Percentiles rank a stretch among this genome's conserved stretches.
Conservation (phyloP, 2,329 filamentous ascomycete genomes). For the Fusarium duplospermum region DNA sequence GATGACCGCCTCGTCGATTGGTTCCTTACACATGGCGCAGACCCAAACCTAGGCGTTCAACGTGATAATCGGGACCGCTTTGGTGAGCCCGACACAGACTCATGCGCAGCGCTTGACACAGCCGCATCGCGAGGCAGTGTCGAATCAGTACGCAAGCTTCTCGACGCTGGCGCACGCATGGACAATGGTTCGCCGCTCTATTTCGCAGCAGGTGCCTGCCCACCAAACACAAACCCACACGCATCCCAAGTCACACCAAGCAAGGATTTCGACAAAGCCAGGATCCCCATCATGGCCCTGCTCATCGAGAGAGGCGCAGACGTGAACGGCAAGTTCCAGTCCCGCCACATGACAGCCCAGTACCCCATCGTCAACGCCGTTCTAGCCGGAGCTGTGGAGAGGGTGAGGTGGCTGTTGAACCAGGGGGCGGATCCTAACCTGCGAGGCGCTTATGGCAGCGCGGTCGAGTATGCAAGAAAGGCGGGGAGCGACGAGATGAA, state of each 20-base stretch:
- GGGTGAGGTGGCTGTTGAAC: slow-evolving; percentile 31
- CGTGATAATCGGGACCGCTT: slow-evolving; percentile 13
- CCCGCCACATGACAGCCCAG: slow-evolving; percentile 11
- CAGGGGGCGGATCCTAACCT: slow-evolving; percentile 28
- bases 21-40: slow-evolving; percentile 35
- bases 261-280: slow-evolving; percentile 13
- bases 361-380: slow-evolving; percentile 36
- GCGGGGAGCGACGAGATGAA: slow-evolving; percentile 29
- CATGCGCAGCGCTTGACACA: slow-evolving; percentile 22
- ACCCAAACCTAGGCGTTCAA: slow-evolving; percentile 33
- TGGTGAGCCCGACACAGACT: slow-evolving; percentile 22
- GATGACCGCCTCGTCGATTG: slow-evolving; percentile 24
- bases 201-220: slow-evolving; percentile 20
- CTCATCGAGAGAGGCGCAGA: slow-evolving; percentile 24
- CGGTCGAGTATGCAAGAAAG: slow-evolving; percentile 7
- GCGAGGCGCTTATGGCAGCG: slow-evolving; percentile 28
- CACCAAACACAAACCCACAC: slow-evolving; percentile 3
- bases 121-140: slow-evolving; percentile 13
- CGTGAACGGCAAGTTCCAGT: slow-evolving; percentile 17
- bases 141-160: slow-evolving; percentile 20
- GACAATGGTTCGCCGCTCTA: slow-evolving; percentile 31
- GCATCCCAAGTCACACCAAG: neutral
- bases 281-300: slow-evolving; percentile 30
- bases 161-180: slow-evolving; percentile 25
- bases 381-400: slow-evolving; percentile 31